Conservation (phyloP, 1,139 yeast genomes). For the Pichia sp. region DNA sequence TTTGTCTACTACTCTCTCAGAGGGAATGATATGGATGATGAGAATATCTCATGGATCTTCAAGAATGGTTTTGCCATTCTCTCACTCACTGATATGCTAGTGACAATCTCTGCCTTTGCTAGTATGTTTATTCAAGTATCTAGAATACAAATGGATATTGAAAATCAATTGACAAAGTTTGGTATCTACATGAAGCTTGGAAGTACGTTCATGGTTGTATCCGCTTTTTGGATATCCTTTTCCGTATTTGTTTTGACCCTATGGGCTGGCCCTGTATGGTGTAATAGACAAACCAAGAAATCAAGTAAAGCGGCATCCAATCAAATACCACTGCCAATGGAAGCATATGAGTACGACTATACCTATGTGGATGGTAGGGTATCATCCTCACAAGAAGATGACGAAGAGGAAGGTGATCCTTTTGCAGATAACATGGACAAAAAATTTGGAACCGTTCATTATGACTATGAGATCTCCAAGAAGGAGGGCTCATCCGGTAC, state of each 20-base stretch:
- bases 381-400: background rate
- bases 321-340: conserved; percentile 5
- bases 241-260: conserved; percentile 14
- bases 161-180: conserved; percentile 32
- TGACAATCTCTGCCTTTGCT: conserved; percentile 19
- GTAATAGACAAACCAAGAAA: conserved; percentile 20
- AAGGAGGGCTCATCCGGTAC: no score
- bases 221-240: conserved; percentile 30
- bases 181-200: conserved; percentile 42
- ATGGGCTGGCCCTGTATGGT: conserved; percentile 42
- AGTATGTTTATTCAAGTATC: conserved; percentile 26
- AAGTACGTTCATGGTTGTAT: conserved; percentile 9
- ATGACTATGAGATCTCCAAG: no score
- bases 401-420: background rate
- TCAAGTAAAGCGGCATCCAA: background rate
- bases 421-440: no score
- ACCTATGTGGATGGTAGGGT: conserved; percentile 1
- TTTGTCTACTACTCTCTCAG: conserved; percentile 33
- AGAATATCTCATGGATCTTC: conserved; percentile 22
- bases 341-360: conserved; percentile 6
- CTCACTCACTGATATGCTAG: conserved; percentile 23
- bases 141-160: conserved; percentile 28
- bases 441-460: no score
- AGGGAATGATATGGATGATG: conserved; percentile 29
- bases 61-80: conserved; percentile 29